These are phyloP conservation scores for Neurospora pannonica DNA, from an alignment of 495 filamentous ascomycete species.

Conservation along the genomic window DNA sequence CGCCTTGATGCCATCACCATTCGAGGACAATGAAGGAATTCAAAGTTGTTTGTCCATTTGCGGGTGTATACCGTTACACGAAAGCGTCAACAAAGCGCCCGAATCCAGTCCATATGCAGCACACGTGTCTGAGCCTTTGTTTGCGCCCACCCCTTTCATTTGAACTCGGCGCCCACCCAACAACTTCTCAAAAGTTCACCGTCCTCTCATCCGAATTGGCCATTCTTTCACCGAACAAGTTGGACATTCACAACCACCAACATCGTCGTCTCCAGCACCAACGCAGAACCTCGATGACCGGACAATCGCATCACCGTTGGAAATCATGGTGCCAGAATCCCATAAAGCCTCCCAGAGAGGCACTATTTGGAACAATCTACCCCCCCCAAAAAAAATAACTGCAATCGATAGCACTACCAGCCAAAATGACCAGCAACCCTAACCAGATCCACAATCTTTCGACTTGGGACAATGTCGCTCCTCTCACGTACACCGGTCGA, in stretches of 20 bases:
- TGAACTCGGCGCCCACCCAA: neutral
- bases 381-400: neutral
- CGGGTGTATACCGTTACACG: neutral
- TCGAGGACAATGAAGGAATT: neutral
- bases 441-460: constrained; percentile 6
- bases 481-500: constrained; percentile 24
- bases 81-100: neutral
- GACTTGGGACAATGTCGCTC: constrained; percentile 25
- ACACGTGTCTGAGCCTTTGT: neutral
- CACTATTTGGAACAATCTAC: neutral
- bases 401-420: too few relatives aligned
- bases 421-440: neutral
- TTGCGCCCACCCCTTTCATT: neutral
- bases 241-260: neutral
- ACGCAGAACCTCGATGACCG: neutral
- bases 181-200: neutral
- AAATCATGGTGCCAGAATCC: neutral
- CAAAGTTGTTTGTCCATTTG: neutral
- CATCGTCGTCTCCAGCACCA: neutral
- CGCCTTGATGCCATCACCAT: neutral
- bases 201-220: neutral
- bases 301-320: neutral
- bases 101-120: neutral
- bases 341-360: neutral
- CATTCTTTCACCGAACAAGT: neutral